A percentile compares a stretch with the other conserved stretches of the same genome.
Conservation (phyloP, 176 grass and related monocot species). For the Cenchrus purpureus region DNA sequence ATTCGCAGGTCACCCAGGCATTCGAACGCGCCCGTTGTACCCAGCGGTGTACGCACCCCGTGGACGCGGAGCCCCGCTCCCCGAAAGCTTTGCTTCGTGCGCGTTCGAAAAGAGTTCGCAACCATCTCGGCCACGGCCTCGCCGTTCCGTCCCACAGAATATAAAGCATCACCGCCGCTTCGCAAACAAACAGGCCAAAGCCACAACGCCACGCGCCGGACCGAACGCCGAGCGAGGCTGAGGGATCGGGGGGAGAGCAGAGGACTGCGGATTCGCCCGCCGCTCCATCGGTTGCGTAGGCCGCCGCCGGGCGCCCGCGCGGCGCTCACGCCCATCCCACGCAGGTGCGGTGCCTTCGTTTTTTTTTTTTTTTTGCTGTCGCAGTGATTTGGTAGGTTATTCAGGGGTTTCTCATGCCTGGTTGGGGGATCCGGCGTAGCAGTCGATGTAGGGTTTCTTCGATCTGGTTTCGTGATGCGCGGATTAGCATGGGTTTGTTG, state of each 20-base stretch:
- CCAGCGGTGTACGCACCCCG: background rate
- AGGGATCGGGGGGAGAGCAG: background rate
- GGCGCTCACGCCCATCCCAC: slow-evolving; percentile 5
- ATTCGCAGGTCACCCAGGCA: too few relatives aligned
- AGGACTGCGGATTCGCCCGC: slow-evolving; percentile 2
- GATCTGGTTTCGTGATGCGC: background rate
- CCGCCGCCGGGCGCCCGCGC: slow-evolving; percentile 13
- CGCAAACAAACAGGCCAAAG: background rate
- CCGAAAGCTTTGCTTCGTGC: slow-evolving; percentile 1
- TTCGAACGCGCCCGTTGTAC: too few relatives aligned
- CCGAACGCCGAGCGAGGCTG: background rate
- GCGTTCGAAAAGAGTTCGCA: slow-evolving; percentile 38
- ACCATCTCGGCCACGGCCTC: background rate
- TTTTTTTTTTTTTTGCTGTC: background rate
- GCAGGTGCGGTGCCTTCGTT: slow-evolving; percentile 19
- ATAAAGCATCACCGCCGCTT: background rate
- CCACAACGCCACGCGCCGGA: slow-evolving; percentile 11
- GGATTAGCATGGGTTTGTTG: background rate
- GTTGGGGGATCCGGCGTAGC: background rate
- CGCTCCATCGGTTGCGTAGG: slow-evolving; percentile 2
- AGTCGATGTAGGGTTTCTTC: background rate
- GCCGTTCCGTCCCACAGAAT: background rate
- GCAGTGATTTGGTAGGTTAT: background rate
- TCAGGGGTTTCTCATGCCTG: background rate
- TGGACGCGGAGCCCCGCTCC: background rate